Evolutionary conservation across 257 asterid genomes (phyloP), one percentile per base, ranked within the genome.

Genomic region (Solanum lycopersicoides): DNA sequence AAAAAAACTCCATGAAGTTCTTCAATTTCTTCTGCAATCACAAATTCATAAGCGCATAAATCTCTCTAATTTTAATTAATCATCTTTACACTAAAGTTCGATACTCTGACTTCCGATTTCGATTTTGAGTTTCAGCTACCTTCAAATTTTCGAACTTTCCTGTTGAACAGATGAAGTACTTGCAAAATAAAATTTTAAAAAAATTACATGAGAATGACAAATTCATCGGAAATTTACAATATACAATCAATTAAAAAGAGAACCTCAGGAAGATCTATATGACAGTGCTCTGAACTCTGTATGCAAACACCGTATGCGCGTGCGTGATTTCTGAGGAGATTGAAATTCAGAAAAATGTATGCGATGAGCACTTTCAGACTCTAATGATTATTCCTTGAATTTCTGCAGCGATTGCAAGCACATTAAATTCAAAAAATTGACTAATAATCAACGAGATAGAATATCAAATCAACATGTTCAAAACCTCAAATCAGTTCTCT

Each of bases 1-100:
- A 89, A 59, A 86, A 88, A 86, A 84, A 90, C 32, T 94, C 97
- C 96, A 92, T 93, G 86, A 65, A 87, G 41, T 72, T 50, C 42
- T 41, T 42, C 85, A 50, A 50, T 12, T 80, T 50, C n/a, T 85
- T 82, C 93, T 91, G 93, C 90, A 82, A 59, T 82, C 87, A 85
- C 84, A 84, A 84, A 85, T 12, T 50, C 42, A 66, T 45, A 44
- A 86, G 10, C 60, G 9, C 15, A 84, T 25, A 35, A 30, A 20
- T 14, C 20, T 41, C 69, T 10, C 71, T 63, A 23, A 63, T 63
- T 23, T 16, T 8, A 82, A 10, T 28, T 69, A 30, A 30, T 7
- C 75, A 69, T 25, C 73, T 66, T 66, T 25, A 66, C 73, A 66
- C 72, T 5, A 25, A 12, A 25, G 35, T 25, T 65, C 35, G 18